Percentiles rank a stretch among this genome's conserved stretches.
These are phyloP conservation scores for Ogataea hybrid DNA, from an alignment of 1,139 yeast genomes.

Conservation along the genomic window DNA sequence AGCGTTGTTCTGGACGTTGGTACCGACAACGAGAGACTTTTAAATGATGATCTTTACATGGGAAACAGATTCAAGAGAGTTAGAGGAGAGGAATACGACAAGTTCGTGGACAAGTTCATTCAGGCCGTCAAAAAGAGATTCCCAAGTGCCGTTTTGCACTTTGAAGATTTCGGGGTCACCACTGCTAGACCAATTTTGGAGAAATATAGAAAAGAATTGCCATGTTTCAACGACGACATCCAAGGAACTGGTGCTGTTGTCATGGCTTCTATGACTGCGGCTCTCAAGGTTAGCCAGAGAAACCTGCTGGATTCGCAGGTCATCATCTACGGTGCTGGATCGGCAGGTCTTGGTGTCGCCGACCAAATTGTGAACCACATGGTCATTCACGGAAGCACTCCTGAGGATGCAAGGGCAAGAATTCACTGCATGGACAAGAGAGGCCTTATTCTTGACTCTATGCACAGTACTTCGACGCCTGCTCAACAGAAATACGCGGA, in stretches of 20 bases:
- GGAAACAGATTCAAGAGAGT: conserved; percentile 87
- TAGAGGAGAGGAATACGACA: conserved; percentile 82
- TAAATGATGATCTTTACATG: conserved; percentile 83
- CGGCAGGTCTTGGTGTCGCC: conserved; percentile 96
- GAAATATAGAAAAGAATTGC: conserved; percentile 65
- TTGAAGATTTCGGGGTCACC: conserved; percentile 92
- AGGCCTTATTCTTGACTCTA: conserved; percentile 69
- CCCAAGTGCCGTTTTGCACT: conserved; percentile 90
- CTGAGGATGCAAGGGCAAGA: conserved; percentile 65
- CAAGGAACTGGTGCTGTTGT: conserved; percentile 99
- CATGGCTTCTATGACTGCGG: conserved; percentile 91
- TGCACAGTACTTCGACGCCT: conserved; percentile 51
- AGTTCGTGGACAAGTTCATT: conserved; percentile 77
- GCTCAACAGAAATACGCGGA: conserved; percentile 79
- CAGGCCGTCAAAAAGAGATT: conserved; percentile 66
- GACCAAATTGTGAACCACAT: conserved; percentile 89
- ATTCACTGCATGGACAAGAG: conserved; percentile 81
- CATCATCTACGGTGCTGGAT: conserved; percentile 90
- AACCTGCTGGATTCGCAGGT: conserved; percentile 65
- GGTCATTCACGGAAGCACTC: conserved; percentile 74
- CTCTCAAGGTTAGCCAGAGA: conserved; percentile 68
- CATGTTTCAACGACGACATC: conserved; percentile 95
- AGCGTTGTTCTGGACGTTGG: conserved; percentile 92
- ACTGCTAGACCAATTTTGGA: conserved; percentile 84
- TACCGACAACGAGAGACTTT: conserved; percentile 76